Evolutionary conservation across 2,329 filamentous ascomycete genomes (phyloP).

Genomic region (Sarocladium kiliense): DNA sequence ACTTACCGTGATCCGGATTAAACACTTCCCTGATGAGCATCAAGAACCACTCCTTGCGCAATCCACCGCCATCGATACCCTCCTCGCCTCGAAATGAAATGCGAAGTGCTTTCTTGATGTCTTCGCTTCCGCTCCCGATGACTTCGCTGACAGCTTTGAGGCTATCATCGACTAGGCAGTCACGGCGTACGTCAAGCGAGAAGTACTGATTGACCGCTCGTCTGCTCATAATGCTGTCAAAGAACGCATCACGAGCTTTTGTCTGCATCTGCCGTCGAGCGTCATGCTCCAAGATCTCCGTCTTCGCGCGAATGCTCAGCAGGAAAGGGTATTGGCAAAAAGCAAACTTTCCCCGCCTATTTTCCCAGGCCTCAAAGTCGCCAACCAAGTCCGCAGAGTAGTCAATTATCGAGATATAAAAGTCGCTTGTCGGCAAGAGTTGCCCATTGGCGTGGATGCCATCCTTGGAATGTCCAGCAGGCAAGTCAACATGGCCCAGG

Average conservation of each 20-base stretch:
- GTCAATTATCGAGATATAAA: slow-evolving; percentile 83
- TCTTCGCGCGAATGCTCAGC: slow-evolving; percentile 87
- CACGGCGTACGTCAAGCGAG: slow-evolving; percentile 69
- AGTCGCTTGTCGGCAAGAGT: slow-evolving; percentile 73
- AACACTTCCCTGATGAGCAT: slow-evolving; percentile 85
- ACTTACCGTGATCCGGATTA: slow-evolving; percentile 80
- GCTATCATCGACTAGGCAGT: slow-evolving; percentile 86
- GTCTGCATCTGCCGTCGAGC: slow-evolving; percentile 83
- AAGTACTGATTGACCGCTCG: slow-evolving; percentile 73
- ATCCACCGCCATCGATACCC: slow-evolving; percentile 82
- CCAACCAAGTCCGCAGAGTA: slow-evolving; percentile 71
- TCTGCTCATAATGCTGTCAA: slow-evolving; percentile 77
- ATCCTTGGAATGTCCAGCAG: not conserved
- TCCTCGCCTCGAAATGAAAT: slow-evolving; percentile 87
- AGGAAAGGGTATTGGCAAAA: slow-evolving; percentile 94
- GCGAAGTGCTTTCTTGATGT: slow-evolving; percentile 83
- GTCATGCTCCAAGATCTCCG: slow-evolving; percentile 83
- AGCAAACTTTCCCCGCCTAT: slow-evolving; percentile 66
- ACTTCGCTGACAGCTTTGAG: slow-evolving; percentile 79
- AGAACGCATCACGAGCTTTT: slow-evolving; percentile 84
- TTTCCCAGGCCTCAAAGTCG: slow-evolving; percentile 87
- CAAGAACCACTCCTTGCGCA: slow-evolving; percentile 93
- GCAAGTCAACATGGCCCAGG: not conserved
- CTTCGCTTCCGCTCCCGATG: slow-evolving; percentile 72
- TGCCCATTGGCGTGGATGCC: slow-evolving; percentile 45